Evolutionary conservation across 352 stramenopile species (phyloP), one percentile per base, ranked within the genome.

Genomic region (Globisporangium nodosum): DNA sequence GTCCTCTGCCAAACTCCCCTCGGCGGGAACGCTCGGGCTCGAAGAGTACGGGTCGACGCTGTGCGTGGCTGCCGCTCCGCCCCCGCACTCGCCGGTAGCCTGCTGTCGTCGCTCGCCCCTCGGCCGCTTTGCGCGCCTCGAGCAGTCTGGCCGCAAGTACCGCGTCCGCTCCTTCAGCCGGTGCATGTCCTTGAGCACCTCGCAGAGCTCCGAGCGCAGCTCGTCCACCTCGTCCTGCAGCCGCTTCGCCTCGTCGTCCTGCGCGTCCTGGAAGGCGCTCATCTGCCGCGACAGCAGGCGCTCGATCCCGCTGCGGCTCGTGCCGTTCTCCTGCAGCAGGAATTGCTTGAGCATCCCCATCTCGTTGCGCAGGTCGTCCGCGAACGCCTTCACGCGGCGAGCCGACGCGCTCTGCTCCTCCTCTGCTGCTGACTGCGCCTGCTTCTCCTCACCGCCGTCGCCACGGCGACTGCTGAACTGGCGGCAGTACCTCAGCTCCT

Each of bases 111-210:
- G 9, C 9, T 9, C 35, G 35, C 4, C 35, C 11, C 35, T 42
- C 35, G 35, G 35, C 11, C 8, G 35, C 35, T 42, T 42, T 24
- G 27, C 9, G 42, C 43, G 33, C 43, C 49, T 35, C 4, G 21
- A n/a, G 15, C 58, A 64, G 3, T 57, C 57, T 2, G 74, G 78
- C 35, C 79, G 72, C 20, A 89, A 40, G n/a, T 86, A 85, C 61
- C 86, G 85, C 37, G 79, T 86, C 9, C 79, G 69, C 53, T 89
- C 79, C 53, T 89, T 89, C 11, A 87, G 59, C 49, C 78, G 56
- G 60, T 89, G 79, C 56, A 87, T 74, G 47, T 89, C 79, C 42
- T 83, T 86, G 6, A 87, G 59, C 52, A 87, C 69, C 20, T 74
- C 74, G 35, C 76, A 85, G 69, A 87, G 81, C 27, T 82, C 77